A percentile compares a stretch with the other conserved stretches of the same genome.
phyloP scores from a whole-genome alignment of 495 filamentous ascomycete genomes.

The Neurospora sp. region DNA sequence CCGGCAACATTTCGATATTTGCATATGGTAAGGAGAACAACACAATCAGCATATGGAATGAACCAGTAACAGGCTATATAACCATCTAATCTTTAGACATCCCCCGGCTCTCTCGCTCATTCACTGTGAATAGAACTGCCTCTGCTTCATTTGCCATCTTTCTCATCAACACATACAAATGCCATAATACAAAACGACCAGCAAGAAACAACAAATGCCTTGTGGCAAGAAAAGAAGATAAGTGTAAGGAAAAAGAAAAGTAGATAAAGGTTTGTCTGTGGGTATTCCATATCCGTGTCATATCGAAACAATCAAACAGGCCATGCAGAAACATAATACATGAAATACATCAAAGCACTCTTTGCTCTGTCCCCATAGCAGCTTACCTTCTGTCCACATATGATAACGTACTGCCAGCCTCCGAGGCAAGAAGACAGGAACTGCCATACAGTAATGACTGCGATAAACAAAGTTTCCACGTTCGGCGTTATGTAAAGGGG shows the following conservation, averaged over 20 bases:
- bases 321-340: constrained; percentile 13
- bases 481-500: background rate
- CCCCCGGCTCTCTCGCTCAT: background rate
- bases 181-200: background rate
- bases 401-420: background rate
- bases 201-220: background rate
- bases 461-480: background rate
- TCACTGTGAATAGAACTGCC: background rate
- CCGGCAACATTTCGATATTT: background rate
- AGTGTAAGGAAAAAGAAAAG: background rate
- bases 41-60: background rate
- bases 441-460: background rate
- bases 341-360: background rate
- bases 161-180: background rate
- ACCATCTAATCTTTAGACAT: background rate
- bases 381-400: background rate
- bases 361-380: background rate
- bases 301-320: constrained; percentile 3
- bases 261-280: constrained; percentile 1
- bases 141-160: background rate
- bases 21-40: background rate
- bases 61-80: background rate
- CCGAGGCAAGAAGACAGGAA: background rate
- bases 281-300: constrained; percentile 16
- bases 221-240: constrained; percentile 4